Percentiles rank a stretch among this genome's conserved stretches.
Evolutionary conservation across 1,284 basidiomycete species (phyloP).

Genomic region (Cryptococcus sp.): DNA sequence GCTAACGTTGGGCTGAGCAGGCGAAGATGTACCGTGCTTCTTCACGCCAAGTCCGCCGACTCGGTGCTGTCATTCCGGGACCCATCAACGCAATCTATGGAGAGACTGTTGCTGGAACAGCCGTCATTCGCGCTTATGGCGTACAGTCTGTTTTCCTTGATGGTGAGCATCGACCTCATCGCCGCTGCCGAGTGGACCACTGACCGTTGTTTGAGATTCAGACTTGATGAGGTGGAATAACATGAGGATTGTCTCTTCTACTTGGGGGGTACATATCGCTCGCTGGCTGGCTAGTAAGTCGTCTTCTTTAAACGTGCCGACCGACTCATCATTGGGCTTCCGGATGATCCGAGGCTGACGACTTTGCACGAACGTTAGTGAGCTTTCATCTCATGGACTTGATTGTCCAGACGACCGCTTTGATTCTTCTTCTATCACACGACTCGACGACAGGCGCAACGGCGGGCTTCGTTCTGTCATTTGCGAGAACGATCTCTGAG

Average conservation of each 20-base stretch:
- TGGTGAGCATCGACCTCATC: conserved; percentile 14
- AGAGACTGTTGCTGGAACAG: conserved; percentile 39
- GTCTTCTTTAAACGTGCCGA: not conserved
- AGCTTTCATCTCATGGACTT: conserved; percentile 23
- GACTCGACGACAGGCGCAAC: conserved; percentile 27
- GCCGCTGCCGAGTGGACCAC: too few relatives aligned
- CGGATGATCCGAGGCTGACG: too few relatives aligned
- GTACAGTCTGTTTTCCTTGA: conserved; percentile 29
- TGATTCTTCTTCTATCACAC: conserved; percentile 24
- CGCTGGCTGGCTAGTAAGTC: conserved; percentile 33
- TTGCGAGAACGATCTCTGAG: conserved; percentile 24
- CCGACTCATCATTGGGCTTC: not conserved
- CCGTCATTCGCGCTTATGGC: conserved; percentile 40
- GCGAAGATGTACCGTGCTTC: conserved; percentile 27
- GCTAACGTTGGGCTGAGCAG: conserved; percentile 5
- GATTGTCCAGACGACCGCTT: conserved; percentile 23
- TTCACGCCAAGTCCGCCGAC: conserved; percentile 28
- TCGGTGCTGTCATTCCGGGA: conserved; percentile 29
- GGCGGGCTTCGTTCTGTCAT: conserved; percentile 39
- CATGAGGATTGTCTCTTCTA: conserved; percentile 23
- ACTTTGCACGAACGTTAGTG: conserved; percentile 11
- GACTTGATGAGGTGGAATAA: conserved; percentile 34
- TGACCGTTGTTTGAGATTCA: conserved; percentile 4
- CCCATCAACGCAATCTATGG: conserved; percentile 38
- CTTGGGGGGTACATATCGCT: conserved; percentile 23